Evolutionary conservation across 2,329 filamentous ascomycete genomes (phyloP), one percentile per base, ranked within the genome.

Genomic region (Fusarium coicis): DNA sequence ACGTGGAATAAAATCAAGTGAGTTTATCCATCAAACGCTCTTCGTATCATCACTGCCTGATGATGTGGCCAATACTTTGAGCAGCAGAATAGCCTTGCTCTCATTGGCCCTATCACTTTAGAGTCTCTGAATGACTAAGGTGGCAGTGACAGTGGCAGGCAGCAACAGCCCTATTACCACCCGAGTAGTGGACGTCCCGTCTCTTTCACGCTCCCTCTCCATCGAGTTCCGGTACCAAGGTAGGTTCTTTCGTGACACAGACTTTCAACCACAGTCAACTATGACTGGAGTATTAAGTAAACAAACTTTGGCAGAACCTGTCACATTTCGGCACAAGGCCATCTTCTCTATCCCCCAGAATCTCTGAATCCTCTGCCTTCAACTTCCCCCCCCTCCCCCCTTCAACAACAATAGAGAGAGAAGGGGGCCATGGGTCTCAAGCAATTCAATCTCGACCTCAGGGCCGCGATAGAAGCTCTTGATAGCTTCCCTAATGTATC

Each of bases 361-460:
- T 36, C 16, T 18, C 34, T 18, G 34, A 36, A 36, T 15, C 28
- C 12, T 37, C 21, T 21, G 18, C n/a, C 32, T 10, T 18, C 5
- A 28, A 21, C 44, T 39, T 30, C 4, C 30, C 9, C 21, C 16
- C 15, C 28, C 14, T 16, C 28, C 28, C 47, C 21, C 46, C 5
- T 34, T 50, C 28, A 50, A 50, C 47, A 32, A 23, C 21, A 10
- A 34, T 2, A 34, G 21, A 34, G 32, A 34, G 4, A 32, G 32
- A 34, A 5, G 12, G 37, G 15, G 34, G 44, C 53, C 60, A 95
- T 95, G 93, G 87, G 90, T 72, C 87, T 91, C 66, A 88, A 87
- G 76, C 87, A 88, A 40, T 95, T 93, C 80, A 85, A 90, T 53
- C 83, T 85, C 56, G 92, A 95, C 78, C 67, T 87, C 37, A 75